A percentile compares a stretch with the other conserved stretches of the same genome.
These are phyloP conservation scores for Serendipita vermifera DNA, from an alignment of 768 basidiomycete species.

Conservation along the genomic window DNA sequence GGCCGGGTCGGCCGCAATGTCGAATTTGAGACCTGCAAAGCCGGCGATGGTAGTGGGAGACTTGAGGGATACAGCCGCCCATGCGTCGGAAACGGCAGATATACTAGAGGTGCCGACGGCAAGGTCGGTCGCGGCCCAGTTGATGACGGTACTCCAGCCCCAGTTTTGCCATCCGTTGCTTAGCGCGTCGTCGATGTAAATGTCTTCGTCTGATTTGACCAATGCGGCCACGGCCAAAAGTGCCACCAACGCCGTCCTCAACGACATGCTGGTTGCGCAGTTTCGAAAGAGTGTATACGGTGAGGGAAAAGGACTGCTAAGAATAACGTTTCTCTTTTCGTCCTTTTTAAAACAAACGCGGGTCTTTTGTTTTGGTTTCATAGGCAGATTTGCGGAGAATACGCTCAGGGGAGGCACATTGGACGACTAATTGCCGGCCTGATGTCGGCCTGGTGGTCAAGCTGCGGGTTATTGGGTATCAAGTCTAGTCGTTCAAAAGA, in stretches of 20 bases:
- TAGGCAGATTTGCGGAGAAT: not conserved
- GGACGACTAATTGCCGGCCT: not conserved
- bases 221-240: constrained; percentile 5
- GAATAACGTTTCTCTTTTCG: too few relatives aligned
- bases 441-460: not conserved
- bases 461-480: too few relatives aligned
- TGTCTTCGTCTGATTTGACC: constrained; percentile 25
- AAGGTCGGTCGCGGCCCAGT: constrained; percentile 35
- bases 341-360: not conserved
- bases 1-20: constrained; percentile 38
- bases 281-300: too few relatives aligned
- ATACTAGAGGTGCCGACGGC: constrained; percentile 30
- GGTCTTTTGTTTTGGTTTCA: not conserved
- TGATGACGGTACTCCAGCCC: constrained; percentile 35
- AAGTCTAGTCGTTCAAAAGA: too few relatives aligned
- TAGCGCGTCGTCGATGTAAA: constrained; percentile 33
- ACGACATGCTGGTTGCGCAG: too few relatives aligned
- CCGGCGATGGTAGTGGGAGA: constrained; percentile 28
- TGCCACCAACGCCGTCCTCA: not conserved
- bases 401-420: too few relatives aligned
- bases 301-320: too few relatives aligned
- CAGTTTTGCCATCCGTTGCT: constrained; percentile 39
- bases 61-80: constrained; percentile 36
- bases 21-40: constrained; percentile 38
- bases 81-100: constrained; percentile 32